Evolutionary conservation across 2,329 filamentous ascomycete genomes (phyloP), one percentile per base, ranked within the genome.

Genomic region (Saccharata proteae): DNA sequence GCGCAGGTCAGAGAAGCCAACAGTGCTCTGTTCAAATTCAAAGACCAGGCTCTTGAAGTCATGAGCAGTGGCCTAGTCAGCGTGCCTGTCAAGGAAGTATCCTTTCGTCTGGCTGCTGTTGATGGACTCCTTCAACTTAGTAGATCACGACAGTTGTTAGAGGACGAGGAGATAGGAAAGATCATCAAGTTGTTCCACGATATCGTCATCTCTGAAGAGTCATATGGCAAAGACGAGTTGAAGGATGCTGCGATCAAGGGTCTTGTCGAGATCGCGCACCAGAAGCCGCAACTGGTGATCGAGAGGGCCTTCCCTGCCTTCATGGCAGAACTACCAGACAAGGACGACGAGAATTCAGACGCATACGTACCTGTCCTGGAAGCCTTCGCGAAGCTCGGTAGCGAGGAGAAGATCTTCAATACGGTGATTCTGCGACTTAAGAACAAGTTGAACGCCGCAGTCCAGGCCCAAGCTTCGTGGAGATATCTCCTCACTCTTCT

Each of bases 241-340:
- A 71, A 71, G 39, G 61, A 66, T 36, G 64, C 69, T 38, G 70
- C 74, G 5, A 69, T 78, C 37, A 54, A 59, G 19, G 65, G 67
- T 15, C 59, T 80, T 26, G 63, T 71, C 4, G 66, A 74, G 19
- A 65, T 79, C 24, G 75, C 75, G 5, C 68, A 68, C 37, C 63
- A 72, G 37, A 75, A 74, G 42, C 71, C 74, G 12, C 63, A 67
- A 27, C 53, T 75, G 8, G 70, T 80, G 16, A 68, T 76, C 43
- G 67, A 76, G 27, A 73, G 74, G 35, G 72, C 74, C 0, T 72
- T 80, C 43, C 75, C 75, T 16, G 69, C 70, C 4, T 77, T 80
- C 45, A 65, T 79, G 51, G 72, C 74, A 3, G 67, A 69, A 22
- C 52, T 80, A 3, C 76, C 75, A 2, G 74, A 75, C 37, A 57